phyloP scores from a whole-genome alignment of 768 basidiomycete species.

The Amylocystis lapponica region DNA sequence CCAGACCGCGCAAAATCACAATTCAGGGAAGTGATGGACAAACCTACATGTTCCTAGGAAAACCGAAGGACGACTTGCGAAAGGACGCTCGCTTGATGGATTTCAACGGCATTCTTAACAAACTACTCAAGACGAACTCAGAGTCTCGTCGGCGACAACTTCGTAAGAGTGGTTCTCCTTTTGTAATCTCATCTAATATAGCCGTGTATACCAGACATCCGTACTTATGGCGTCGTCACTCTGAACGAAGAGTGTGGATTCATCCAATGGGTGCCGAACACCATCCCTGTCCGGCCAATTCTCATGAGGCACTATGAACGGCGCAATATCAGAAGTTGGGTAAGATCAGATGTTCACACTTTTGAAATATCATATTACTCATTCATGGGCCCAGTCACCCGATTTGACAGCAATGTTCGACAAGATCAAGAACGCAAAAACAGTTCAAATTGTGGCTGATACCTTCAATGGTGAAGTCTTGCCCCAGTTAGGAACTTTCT shows the following conservation, averaged over 20 bases:
- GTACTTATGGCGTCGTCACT: conserved; percentile 98
- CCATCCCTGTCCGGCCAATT: conserved; percentile 74
- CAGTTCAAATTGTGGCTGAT: too few species aligned
- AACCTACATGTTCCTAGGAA: conserved; percentile 86
- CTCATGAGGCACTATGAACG: conserved; percentile 63
- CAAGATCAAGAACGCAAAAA: conserved; percentile 52
- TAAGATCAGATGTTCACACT: conserved; percentile 23
- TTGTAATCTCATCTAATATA: background rate
- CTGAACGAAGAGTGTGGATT: conserved; percentile 97
- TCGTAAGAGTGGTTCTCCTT: conserved; percentile 44
- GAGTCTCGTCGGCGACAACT: conserved; percentile 89
- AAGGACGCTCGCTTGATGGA: conserved; percentile 99
- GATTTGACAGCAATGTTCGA: conserved; percentile 44
- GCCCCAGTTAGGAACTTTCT: background rate
- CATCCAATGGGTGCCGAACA: conserved; percentile 98
- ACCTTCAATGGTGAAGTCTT: too few species aligned
- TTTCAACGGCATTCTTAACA: conserved; percentile 96
- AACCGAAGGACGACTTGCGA: conserved; percentile 94
- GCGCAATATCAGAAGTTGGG: conserved; percentile 42
- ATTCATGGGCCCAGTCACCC: conserved; percentile 25
- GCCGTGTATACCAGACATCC: conserved; percentile 56
- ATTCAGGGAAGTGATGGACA: conserved; percentile 80
- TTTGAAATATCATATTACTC: background rate
- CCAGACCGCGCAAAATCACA: conserved; percentile 86
- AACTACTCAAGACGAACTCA: conserved; percentile 87